phyloP scores from a whole-genome alignment of 2,329 filamentous ascomycete species.

The Verticillium nubilum region DNA sequence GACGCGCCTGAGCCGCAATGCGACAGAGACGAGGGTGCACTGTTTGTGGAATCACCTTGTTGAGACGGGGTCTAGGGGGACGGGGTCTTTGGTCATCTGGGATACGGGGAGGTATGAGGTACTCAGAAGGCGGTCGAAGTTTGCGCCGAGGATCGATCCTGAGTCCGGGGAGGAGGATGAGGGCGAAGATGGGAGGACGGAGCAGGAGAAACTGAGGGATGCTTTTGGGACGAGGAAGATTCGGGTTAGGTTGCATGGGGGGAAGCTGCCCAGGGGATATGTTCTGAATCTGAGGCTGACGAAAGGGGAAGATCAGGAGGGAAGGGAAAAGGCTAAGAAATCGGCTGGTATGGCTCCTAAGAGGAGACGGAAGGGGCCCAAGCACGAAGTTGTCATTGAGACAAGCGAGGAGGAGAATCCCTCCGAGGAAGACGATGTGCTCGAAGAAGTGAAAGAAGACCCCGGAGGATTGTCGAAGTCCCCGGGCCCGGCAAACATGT shows the following conservation, averaged over 20 bases:
- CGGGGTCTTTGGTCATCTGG: slow-evolving; percentile 58
- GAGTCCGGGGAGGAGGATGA: slow-evolving; percentile 18
- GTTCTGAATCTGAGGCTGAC: slow-evolving; percentile 49
- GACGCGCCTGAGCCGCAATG: slow-evolving; percentile 48
- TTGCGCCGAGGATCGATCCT: slow-evolving; percentile 22
- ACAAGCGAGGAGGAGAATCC: slow-evolving; percentile 15
- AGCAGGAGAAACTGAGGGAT: slow-evolving; percentile 41
- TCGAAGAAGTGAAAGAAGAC: slow-evolving; percentile 8
- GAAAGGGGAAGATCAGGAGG: slow-evolving; percentile 32
- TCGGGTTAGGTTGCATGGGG: slow-evolving; percentile 47
- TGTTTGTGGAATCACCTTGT: slow-evolving; percentile 58
- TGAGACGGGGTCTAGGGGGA: slow-evolving; percentile 47
- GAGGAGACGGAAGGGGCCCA: not conserved
- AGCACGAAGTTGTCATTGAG: not conserved
- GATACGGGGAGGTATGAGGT: slow-evolving; percentile 55
- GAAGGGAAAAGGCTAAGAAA: slow-evolving; percentile 16
- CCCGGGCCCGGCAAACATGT: slow-evolving; percentile 14
- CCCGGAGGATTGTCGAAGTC: not conserved
- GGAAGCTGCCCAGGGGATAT: slow-evolving; percentile 46
- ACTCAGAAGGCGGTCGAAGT: slow-evolving; percentile 34
- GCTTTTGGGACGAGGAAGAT: slow-evolving; percentile 54
- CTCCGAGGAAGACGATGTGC: slow-evolving; percentile 15
- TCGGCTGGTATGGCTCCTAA: not conserved
- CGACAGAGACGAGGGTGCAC: slow-evolving; percentile 57
- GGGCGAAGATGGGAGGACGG: slow-evolving; percentile 19